These are phyloP conservation scores for Globisporangium cylindrosporum DNA, from an alignment of 352 stramenopile species.

Conservation along the genomic window DNA sequence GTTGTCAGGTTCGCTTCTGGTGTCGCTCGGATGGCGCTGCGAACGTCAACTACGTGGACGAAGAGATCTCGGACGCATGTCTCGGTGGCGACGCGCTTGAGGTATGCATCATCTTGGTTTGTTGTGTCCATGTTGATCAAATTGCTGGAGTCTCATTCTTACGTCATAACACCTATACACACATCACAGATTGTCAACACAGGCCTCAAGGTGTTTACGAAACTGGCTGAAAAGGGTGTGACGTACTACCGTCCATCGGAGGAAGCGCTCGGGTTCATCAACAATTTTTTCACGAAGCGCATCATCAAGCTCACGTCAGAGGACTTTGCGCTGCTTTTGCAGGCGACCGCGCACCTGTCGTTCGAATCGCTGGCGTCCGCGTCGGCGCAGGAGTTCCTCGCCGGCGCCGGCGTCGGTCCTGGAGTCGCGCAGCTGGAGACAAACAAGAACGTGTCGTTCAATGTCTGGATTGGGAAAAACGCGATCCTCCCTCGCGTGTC, in stretches of 20 bases:
- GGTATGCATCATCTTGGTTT: constrained; percentile 20
- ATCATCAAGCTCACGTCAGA: constrained; percentile 35
- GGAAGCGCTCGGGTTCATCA: constrained; percentile 83
- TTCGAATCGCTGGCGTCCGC: constrained; percentile 41
- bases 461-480: constrained; percentile 74
- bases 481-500: constrained; percentile 76
- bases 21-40: constrained; percentile 72
- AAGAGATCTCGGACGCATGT: constrained; percentile 58
- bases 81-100: constrained; percentile 67
- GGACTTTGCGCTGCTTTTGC: constrained; percentile 53
- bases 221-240: constrained; percentile 59
- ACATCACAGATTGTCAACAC: constrained; percentile 90
- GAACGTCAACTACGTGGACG: constrained; percentile 80
- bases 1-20: constrained; percentile 46
- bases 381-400: constrained; percentile 32
- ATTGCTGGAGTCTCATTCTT: not conserved
- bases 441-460: constrained; percentile 53
- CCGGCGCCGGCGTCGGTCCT: constrained; percentile 42
- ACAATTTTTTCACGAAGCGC: constrained; percentile 86
- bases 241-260: constrained; percentile 85
- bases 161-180: not conserved
- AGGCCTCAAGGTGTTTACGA: constrained; percentile 88
- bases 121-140: not conserved
- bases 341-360: constrained; percentile 49
- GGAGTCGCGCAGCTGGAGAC: constrained; percentile 46